These are phyloP conservation scores for Heritiera fomes DNA, from an alignment of 345 rosid genomes.

Conservation along the genomic window DNA sequence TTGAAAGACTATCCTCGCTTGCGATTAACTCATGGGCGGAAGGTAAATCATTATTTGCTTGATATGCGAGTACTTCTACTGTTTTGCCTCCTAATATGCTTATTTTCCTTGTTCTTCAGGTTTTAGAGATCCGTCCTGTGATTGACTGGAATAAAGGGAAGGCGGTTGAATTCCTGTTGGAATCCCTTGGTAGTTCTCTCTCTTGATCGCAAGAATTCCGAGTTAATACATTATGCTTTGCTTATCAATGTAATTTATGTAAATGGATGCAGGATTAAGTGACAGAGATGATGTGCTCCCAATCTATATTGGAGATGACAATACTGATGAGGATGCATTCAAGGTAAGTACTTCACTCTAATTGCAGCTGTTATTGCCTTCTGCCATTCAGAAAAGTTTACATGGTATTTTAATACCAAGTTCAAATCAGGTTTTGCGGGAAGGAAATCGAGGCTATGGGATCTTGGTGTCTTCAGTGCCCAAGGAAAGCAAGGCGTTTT, in stretches of 20 bases:
- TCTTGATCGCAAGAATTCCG: background rate
- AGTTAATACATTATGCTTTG: background rate
- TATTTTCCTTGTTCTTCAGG: conserved; percentile 45
- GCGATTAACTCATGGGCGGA: conserved; percentile 71
- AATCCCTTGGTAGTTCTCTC: conserved; percentile 65
- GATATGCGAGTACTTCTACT: background rate
- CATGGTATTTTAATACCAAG: background rate
- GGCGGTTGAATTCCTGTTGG: conserved; percentile 90
- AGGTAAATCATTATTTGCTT: conserved; percentile 32
- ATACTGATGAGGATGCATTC: conserved; percentile 90
- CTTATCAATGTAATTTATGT: background rate
- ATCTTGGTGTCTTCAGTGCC: conserved; percentile 81
- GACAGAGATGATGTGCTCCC: conserved; percentile 72
- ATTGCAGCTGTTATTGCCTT: background rate
- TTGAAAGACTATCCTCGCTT: conserved; percentile 78
- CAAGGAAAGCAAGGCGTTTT: conserved; percentile 72
- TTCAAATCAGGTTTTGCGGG: conserved; percentile 51
- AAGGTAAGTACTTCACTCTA: conserved; percentile 42
- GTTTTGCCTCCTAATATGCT: background rate
- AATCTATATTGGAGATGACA: conserved; percentile 87
- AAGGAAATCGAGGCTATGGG: conserved; percentile 68
- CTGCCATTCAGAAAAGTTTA: background rate
- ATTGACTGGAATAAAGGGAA: conserved; percentile 97
- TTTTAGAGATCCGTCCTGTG: conserved; percentile 94
- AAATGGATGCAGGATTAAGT: conserved; percentile 52